A percentile compares a stretch with the other conserved stretches of the same genome.
phyloP scores from a whole-genome alignment of 1,284 basidiomycete species.

The Rugiboletus extremiorientalis region DNA sequence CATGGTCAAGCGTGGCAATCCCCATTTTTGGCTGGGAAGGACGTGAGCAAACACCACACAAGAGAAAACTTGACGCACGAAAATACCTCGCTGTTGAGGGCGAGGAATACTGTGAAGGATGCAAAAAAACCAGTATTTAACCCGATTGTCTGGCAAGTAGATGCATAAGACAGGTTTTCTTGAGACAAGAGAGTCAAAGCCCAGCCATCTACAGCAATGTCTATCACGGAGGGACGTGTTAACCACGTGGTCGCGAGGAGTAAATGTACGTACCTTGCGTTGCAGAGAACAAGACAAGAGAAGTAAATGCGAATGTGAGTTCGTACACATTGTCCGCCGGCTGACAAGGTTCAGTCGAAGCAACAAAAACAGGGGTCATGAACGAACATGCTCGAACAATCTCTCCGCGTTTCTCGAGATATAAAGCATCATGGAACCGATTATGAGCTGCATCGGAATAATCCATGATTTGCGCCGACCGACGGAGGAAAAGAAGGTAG shows the following conservation, averaged over 20 bases:
- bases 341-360: conserved; percentile 43
- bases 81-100: conserved; percentile 94
- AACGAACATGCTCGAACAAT: conserved; percentile 78
- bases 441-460: conserved; percentile 92
- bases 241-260: background rate
- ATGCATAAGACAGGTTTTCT: conserved; percentile 95
- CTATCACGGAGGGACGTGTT: conserved; percentile 39
- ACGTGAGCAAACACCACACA: conserved; percentile 2
- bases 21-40: conserved; percentile 68
- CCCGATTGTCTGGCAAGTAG: conserved; percentile 97
- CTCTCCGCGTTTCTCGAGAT: conserved; percentile 82
- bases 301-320: conserved; percentile 87
- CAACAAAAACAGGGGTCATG: background rate
- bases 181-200: conserved; percentile 95
- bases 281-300: conserved; percentile 92
- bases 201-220: conserved; percentile 99
- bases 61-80: conserved; percentile 52
- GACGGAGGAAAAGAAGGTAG: conserved; percentile 76
- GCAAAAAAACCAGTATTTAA: conserved; percentile 96
- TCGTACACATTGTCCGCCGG: conserved; percentile 79
- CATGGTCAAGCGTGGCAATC: conserved; percentile 81
- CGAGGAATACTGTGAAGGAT: conserved; percentile 97
- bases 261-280: conserved; percentile 75
- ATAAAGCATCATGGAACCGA: conserved; percentile 87
- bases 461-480: conserved; percentile 99